Base-by-base conservation (phyloP, 1,139 yeast genomes). In the Candida albicans region DNA sequence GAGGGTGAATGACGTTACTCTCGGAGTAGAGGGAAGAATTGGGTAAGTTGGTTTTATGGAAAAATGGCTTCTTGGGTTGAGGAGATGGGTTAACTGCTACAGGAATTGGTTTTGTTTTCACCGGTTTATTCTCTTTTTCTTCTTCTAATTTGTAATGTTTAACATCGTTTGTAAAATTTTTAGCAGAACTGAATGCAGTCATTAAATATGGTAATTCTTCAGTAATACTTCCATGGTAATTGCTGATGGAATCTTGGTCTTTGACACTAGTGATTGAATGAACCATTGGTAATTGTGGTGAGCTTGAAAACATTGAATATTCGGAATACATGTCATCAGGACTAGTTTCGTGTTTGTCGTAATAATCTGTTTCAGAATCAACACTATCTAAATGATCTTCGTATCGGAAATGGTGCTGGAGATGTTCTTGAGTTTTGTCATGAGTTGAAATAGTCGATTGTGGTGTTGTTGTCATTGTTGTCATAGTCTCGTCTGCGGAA, bases 181-280 rank as follows among this genome's bases (percentile, higher is more conserved):
- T 73, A 2, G 81, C 82, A 50, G 75, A 74, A 48, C 75, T 72
- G 50, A 80, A 81, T n/a, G 84, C 85, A 12, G 75, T 62, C 76
- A 80, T 67, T 52, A 81, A 62, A 50, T 69, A 73, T 0, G 86
- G 86, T 53, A 81, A 59, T 52, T 79, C 82, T 29, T 79, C 82
- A 1, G 79, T 55, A 5, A 80, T 61, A 2, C 81, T 73, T 0
- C 82, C 70, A 50, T 73, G 75, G 31, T 68, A 74, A 31, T 36
- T 8, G 46, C 50, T 11, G 34, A 28, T 27, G 9, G 39, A 15
- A 14, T 43, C 44, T 4, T 42, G 49, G 11, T 55, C 50, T 30
- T 42, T 45, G n/a, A 50, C 44, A 41, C 64, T 64, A 24, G 76
- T 70, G 46, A 73, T 73, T 18, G 77, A 72, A 47, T 70, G 77